Conservation (phyloP, 2,329 filamentous ascomycete genomes). For the Mariannaea sp. region DNA sequence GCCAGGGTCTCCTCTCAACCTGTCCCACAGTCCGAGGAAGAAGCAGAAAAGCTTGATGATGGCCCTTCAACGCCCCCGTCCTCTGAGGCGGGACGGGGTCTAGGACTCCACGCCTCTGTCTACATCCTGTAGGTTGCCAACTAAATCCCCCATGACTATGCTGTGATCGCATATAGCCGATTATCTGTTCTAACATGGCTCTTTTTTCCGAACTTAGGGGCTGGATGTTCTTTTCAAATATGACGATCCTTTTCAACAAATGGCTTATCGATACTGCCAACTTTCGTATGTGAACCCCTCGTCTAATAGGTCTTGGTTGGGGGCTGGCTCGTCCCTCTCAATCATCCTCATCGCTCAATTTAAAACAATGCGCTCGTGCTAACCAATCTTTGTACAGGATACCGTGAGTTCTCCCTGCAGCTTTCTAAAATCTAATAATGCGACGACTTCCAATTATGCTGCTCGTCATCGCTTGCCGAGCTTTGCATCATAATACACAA, state of each 20-base stretch:
- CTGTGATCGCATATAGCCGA: not conserved
- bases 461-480: too few relatives aligned
- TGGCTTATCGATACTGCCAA: slow-evolving; percentile 77
- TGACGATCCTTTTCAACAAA: slow-evolving; percentile 92
- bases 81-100: slow-evolving; percentile 5
- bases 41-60: slow-evolving; percentile 14
- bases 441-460: not conserved
- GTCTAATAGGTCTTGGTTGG: not conserved
- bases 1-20: slow-evolving; percentile 7
- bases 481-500: too few relatives aligned
- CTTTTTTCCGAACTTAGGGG: slow-evolving; percentile 45
- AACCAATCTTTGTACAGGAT: slow-evolving; percentile 33
- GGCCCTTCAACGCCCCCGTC: not conserved
- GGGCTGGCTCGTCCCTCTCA: not conserved
- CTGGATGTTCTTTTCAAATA: slow-evolving; percentile 86
- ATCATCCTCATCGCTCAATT: not conserved
- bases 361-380: slow-evolving; percentile 8
- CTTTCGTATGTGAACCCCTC: slow-evolving; percentile 64
- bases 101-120: slow-evolving; percentile 12
- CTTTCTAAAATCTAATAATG: not conserved
- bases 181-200: slow-evolving; percentile 17
- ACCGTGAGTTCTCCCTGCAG: slow-evolving; percentile 40
- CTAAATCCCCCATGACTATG: not conserved
- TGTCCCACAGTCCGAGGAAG: slow-evolving; percentile 14
- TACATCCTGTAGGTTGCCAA: slow-evolving; percentile 18